These are phyloP conservation scores for Pichia sp. DNA, from an alignment of 1,139 yeast genomes.

Conservation along the genomic window DNA sequence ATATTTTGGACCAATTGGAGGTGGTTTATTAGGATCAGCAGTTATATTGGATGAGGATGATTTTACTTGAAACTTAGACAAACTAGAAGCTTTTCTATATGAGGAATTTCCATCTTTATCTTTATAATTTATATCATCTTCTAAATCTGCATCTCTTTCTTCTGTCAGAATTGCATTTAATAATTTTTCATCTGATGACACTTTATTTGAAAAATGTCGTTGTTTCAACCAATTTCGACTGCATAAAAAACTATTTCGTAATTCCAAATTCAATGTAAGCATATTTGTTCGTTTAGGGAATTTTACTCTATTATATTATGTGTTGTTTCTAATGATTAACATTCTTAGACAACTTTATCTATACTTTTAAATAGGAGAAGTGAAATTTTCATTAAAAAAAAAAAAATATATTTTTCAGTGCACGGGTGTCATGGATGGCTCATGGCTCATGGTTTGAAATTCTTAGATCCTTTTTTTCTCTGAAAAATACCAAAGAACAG, in stretches of 20 bases:
- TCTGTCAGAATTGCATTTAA: conserved; percentile 11
- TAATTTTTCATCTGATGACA: conserved; percentile 15
- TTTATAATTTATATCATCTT: background rate
- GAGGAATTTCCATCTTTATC: background rate
- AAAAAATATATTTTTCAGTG: background rate
- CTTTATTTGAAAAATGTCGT: conserved; percentile 1
- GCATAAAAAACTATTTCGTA: background rate
- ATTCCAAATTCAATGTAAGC: background rate
- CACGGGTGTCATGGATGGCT: too few species aligned
- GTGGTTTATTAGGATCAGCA: background rate
- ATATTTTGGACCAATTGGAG: conserved; percentile 16
- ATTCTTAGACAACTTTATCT: too few species aligned
- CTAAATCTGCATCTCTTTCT: conserved; percentile 9
- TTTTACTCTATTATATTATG: too few species aligned
- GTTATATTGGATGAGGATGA: too few species aligned
- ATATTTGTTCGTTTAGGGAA: background rate
- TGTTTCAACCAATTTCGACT: background rate
- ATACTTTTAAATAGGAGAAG: too few species aligned
- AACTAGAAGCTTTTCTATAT: conserved; percentile 3
- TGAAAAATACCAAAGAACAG: too few species aligned
- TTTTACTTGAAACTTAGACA: background rate
- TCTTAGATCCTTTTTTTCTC: too few species aligned
- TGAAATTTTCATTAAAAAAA: background rate
- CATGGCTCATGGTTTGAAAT: too few species aligned
- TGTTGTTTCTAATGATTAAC: too few species aligned